A percentile compares a stretch with the other conserved stretches of the same genome.
Conservation (phyloP, 139 green algal species). For the Chlamydomonas sp. region DNA sequence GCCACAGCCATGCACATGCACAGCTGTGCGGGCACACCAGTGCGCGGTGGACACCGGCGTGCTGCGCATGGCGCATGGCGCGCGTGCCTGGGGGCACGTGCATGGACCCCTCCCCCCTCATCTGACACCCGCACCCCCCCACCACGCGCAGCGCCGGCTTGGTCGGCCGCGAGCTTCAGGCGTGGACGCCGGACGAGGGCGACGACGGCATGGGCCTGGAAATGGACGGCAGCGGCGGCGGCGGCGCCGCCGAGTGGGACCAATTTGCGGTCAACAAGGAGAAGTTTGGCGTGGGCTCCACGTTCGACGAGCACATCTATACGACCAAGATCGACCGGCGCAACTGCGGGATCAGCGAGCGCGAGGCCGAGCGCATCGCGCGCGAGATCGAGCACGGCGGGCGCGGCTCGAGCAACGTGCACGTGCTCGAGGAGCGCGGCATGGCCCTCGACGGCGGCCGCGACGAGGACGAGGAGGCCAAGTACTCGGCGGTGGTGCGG, state of each 20-base stretch:
- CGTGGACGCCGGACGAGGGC: constrained; percentile 57
- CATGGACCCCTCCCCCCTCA: too few relatives aligned
- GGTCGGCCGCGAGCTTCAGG: constrained; percentile 60
- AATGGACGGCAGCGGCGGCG: background rate
- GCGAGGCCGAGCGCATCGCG: constrained; percentile 67
- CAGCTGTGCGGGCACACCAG: constrained; percentile 21
- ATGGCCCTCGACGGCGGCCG: constrained; percentile 32
- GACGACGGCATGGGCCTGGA: constrained; percentile 6
- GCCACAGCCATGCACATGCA: constrained; percentile 7
- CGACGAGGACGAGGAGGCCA: constrained; percentile 69
- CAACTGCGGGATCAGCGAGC: constrained; percentile 56
- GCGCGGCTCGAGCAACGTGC: constrained; percentile 45
- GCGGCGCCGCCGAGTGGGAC: constrained; percentile 57
- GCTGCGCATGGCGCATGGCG: too few relatives aligned
- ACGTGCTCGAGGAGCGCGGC: constrained; percentile 76
- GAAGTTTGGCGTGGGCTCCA: constrained; percentile 76
- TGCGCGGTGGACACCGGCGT: too few relatives aligned
- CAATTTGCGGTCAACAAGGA: constrained; percentile 82
- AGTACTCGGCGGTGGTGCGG: constrained; percentile 69
- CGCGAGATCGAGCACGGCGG: constrained; percentile 62
- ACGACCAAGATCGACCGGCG: constrained; percentile 32
- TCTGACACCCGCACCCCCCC: too few relatives aligned
- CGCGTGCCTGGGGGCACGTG: too few relatives aligned
- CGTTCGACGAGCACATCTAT: constrained; percentile 55
- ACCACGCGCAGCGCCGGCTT: too few relatives aligned